These are phyloP conservation scores for Candida easanensis DNA, from an alignment of 805 yeast genomes.

Conservation along the genomic window DNA sequence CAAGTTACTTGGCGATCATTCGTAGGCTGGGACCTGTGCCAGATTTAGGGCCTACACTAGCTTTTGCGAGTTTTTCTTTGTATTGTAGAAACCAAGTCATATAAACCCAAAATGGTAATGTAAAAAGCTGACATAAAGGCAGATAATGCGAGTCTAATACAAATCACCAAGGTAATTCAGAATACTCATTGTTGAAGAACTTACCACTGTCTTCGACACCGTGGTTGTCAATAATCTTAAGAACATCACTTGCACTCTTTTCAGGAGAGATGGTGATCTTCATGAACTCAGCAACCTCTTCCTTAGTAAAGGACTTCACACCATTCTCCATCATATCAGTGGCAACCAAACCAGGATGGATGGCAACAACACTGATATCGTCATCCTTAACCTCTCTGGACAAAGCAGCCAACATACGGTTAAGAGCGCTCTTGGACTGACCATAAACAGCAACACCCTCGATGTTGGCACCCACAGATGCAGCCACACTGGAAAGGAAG, in stretches of 20 bases:
- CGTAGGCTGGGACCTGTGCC: too few relatives aligned
- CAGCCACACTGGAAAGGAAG: neutral
- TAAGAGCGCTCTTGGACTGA: neutral
- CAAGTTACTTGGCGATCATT: too few relatives aligned
- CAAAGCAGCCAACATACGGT: conserved; percentile 5
- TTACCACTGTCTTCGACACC: neutral
- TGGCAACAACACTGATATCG: conserved; percentile 28
- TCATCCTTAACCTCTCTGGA: conserved; percentile 25
- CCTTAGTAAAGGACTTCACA: neutral
- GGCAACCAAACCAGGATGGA: conserved; percentile 37
- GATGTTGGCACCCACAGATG: neutral
- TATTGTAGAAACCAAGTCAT: too few relatives aligned
- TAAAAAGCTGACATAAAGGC: too few relatives aligned
- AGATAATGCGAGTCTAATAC: too few relatives aligned
- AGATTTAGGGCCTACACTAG: too few relatives aligned
- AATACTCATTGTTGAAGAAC: neutral
- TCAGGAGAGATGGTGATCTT: neutral
- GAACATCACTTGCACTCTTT: neutral
- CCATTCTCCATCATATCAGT: conserved; percentile 24
- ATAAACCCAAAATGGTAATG: too few relatives aligned
- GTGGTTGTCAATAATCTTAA: neutral
- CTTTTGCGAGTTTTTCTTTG: too few relatives aligned
- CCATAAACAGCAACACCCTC: neutral
- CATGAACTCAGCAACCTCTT: neutral
- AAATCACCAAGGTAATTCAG: conserved; percentile 1